Conservation (phyloP, 1,139 yeast genomes). For the Kluyveromyces sp. region DNA sequence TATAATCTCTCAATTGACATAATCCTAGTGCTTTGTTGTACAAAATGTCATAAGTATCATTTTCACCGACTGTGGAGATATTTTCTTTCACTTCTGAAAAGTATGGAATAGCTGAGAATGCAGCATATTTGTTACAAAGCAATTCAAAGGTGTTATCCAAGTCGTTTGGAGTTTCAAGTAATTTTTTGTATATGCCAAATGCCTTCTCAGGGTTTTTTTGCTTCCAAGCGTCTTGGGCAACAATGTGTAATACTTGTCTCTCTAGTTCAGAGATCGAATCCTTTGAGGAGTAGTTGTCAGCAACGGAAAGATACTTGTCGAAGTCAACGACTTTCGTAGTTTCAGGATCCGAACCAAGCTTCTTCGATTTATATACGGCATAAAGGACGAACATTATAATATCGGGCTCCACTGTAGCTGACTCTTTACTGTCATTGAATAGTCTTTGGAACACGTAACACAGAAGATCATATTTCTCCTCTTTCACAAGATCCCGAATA, state of each 20-base stretch:
- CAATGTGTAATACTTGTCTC: slow-evolving; percentile 61
- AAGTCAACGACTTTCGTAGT: no score
- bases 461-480: no score
- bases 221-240: slow-evolving; percentile 76
- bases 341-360: no score
- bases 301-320: no score
- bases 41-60: slow-evolving; percentile 43
- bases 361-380: no score
- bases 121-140: slow-evolving; percentile 30
- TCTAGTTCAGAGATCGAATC: neutral
- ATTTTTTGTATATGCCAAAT: slow-evolving; percentile 43
- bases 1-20: slow-evolving; percentile 31
- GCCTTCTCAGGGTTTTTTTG: slow-evolving; percentile 53
- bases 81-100: slow-evolving; percentile 14
- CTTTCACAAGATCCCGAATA: no score
- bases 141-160: slow-evolving; percentile 47
- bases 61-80: neutral
- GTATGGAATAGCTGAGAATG: slow-evolving; percentile 18
- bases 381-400: no score
- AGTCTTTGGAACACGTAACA: no score
- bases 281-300: no score
- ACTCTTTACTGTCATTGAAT: no score
- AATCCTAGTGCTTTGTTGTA: slow-evolving; percentile 64
- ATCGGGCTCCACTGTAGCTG: no score
- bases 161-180: slow-evolving; percentile 28